These are phyloP conservation scores for Dendrobium officinale DNA, from an alignment of 106 monocot genomes.

Conservation along the genomic window DNA sequence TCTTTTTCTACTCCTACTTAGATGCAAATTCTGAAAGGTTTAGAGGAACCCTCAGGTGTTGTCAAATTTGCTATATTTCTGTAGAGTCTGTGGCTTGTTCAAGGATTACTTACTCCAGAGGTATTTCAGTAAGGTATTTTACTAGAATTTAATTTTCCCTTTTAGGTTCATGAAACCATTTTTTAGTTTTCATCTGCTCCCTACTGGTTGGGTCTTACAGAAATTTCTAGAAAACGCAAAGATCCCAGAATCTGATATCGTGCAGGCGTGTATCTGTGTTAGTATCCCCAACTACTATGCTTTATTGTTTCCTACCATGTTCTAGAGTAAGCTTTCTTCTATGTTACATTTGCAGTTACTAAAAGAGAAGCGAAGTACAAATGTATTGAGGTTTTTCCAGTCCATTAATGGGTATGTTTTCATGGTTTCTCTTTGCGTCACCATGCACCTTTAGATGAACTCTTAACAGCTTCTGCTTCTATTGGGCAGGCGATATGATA, in stretches of 20 bases:
- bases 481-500: slow-evolving; percentile 39
- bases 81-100: slow-evolving; percentile 68
- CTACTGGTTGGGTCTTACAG: slow-evolving; percentile 15
- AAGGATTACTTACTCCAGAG: slow-evolving; percentile 69
- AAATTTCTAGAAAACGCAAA: slow-evolving; percentile 43
- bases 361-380: slow-evolving; percentile 43
- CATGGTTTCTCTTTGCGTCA: neutral
- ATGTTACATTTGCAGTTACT: slow-evolving; percentile 33
- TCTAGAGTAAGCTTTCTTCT: neutral
- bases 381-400: slow-evolving; percentile 59
- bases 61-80: slow-evolving; percentile 72
- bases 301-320: neutral
- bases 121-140: slow-evolving; percentile 73
- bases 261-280: slow-evolving; percentile 70
- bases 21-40: neutral
- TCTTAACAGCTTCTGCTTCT: neutral
- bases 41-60: slow-evolving; percentile 38
- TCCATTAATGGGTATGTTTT: slow-evolving; percentile 50
- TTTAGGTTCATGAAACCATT: neutral
- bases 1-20: neutral
- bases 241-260: slow-evolving; percentile 53
- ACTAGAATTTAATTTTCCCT: neutral
- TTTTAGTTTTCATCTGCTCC: neutral
- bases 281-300: slow-evolving; percentile 15
- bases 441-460: neutral